Evolutionary conservation across 129 eudicot species (phyloP), one percentile per base, ranked within the genome.

Genomic region (Tanacetum coccineum): DNA sequence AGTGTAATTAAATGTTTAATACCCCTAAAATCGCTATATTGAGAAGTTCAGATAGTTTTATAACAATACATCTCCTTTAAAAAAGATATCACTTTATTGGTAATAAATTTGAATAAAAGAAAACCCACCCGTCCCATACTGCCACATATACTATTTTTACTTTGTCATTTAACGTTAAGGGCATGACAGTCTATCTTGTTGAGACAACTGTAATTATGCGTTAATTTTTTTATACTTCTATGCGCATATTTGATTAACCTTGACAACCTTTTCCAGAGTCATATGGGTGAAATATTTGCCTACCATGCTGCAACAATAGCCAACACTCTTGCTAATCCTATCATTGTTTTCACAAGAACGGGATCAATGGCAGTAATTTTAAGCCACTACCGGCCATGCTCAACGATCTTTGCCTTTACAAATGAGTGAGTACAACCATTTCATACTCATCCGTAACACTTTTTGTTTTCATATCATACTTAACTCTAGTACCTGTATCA

Each of bases 241-340:
- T 58, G 46, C 28, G 11, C 13, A 55, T 52, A 62, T 51, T 52
- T 64, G 71, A 49, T 28, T 53, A 64, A 72, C 45, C 55, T 8
- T 62, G 48, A 17, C 39, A 48, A 64, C 21, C 50, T 71, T 58
- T 67, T 70, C 22, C 91, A 93, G 98, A 82, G 85, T 64, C 87
- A 79, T 75, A 93, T 93, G 99, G 90, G 96, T 62, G 90, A 80
- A 53, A 93, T 89, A 81, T 93, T 93, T 86, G 99, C 88, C 67
- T 83, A 80, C 73, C 96, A 93, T 69, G 83, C 90, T 68, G 81
- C 95, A 72, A 89, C 85, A 25, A 93, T 93, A 84, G 89, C 99
- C 48, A 79, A 93, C 76, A 88, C 96, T 71, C 83, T 89, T 52
- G 77, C 32, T 13, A 86, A 85, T 70, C 95, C 99, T 12, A 71